These are phyloP conservation scores for Coccomyxa subellipsoidea DNA, from an alignment of 163 green algal species.

Conservation along the genomic window DNA sequence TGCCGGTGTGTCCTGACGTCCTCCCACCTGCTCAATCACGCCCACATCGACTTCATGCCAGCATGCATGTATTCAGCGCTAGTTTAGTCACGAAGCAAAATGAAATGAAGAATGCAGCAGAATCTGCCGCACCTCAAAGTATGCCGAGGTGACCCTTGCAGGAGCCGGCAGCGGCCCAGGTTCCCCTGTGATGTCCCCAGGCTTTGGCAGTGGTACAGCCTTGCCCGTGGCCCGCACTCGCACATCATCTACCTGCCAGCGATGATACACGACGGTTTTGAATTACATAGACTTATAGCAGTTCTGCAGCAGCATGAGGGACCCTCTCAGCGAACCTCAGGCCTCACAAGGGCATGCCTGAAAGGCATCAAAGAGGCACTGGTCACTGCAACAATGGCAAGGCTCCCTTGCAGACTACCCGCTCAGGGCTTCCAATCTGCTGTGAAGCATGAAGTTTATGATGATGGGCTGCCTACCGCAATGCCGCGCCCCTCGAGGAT, in stretches of 20 bases:
- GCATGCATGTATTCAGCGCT: no score
- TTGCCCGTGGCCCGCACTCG: constrained; percentile 67
- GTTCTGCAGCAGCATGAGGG: no score
- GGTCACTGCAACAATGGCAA: no score
- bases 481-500: constrained; percentile 68
- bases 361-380: no score
- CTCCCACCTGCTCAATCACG: constrained; percentile 46
- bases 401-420: no score
- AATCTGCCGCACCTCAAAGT: constrained; percentile 19
- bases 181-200: not conserved
- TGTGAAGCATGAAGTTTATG: not conserved
- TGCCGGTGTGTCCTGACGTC: constrained; percentile 63
- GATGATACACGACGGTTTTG: no score
- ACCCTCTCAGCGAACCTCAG: no score
- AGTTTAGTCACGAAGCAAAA: no score
- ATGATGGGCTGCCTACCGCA: not conserved
- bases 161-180: constrained; percentile 41
- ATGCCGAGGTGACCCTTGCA: constrained; percentile 32
- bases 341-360: no score
- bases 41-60: no score
- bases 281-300: no score
- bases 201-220: constrained; percentile 18
- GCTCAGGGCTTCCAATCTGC: no score
- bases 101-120: not conserved
- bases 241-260: constrained; percentile 74